Percentiles rank a stretch among this genome's conserved stretches.
phyloP scores from a whole-genome alignment of 2,329 filamentous ascomycete species.

The Raffaelea arxii region DNA sequence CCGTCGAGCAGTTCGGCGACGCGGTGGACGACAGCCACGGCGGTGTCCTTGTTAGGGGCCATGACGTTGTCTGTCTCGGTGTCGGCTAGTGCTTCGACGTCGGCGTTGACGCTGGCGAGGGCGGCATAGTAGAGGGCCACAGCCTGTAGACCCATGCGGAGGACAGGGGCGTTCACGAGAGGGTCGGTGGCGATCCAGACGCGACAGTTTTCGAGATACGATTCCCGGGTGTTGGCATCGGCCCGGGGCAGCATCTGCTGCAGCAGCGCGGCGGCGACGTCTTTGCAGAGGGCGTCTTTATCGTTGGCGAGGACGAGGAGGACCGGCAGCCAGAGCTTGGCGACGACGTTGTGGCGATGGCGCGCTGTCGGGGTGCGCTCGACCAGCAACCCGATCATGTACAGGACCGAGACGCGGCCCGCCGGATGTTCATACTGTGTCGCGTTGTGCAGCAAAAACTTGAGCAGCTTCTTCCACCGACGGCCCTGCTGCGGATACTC shows the following conservation, averaged over 20 bases:
- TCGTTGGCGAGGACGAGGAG: slow-evolving; percentile 84
- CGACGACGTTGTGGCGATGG: slow-evolving; percentile 39
- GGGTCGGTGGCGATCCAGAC: slow-evolving; percentile 68
- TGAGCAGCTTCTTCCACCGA: slow-evolving; percentile 80
- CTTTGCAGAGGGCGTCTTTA: slow-evolving; percentile 73
- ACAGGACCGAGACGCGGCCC: slow-evolving; percentile 85
- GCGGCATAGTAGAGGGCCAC: slow-evolving; percentile 76
- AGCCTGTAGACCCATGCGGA: slow-evolving; percentile 66
- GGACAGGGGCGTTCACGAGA: slow-evolving; percentile 53
- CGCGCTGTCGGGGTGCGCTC: slow-evolving; percentile 51
- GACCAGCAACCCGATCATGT: slow-evolving; percentile 77
- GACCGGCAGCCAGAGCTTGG: slow-evolving; percentile 75
- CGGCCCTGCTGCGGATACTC: slow-evolving; percentile 91
- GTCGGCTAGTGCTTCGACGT: slow-evolving; percentile 11
- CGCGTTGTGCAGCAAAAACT: slow-evolving; percentile 81
- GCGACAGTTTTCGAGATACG: slow-evolving; percentile 61
- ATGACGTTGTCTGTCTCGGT: slow-evolving; percentile 60
- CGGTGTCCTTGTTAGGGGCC: no score
- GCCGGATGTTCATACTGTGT: slow-evolving; percentile 75
- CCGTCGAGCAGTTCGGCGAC: slow-evolving; percentile 43
- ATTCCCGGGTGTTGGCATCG: slow-evolving; percentile 60
- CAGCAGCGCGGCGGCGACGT: slow-evolving; percentile 70
- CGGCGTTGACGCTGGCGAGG: slow-evolving; percentile 26
- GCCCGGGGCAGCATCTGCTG: slow-evolving; percentile 73
- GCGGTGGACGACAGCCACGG: slow-evolving; percentile 49